A percentile compares a stretch with the other conserved stretches of the same genome.
phyloP scores from a whole-genome alignment of 306 rosid species.

The Inga oerstediana region DNA sequence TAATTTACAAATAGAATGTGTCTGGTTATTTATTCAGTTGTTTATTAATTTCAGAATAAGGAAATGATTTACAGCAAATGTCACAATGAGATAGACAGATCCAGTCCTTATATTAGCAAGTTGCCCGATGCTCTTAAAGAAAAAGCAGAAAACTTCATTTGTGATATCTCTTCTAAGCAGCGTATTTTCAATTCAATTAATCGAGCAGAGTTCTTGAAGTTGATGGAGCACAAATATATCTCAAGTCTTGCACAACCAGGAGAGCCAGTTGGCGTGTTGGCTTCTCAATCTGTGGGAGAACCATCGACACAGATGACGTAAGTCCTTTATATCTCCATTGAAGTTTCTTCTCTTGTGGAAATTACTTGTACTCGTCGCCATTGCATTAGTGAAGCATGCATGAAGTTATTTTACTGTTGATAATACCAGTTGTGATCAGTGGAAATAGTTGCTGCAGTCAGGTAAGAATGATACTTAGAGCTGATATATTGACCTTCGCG shows the following conservation, averaged over 20 bases:
- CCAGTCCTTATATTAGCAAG: constrained; percentile 64
- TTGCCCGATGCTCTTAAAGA: constrained; percentile 68
- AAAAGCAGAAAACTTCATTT: constrained; percentile 55
- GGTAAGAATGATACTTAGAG: constrained; percentile 1
- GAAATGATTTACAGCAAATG: constrained; percentile 63
- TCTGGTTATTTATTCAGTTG: constrained; percentile 28
- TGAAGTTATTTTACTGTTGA: not conserved
- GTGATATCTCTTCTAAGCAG: constrained; percentile 38
- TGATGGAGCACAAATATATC: constrained; percentile 89
- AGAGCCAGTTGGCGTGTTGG: constrained; percentile 96
- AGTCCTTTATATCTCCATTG: constrained; percentile 27
- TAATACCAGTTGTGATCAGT: constrained; percentile 6
- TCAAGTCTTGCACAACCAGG: constrained; percentile 93
- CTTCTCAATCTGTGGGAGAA: constrained; percentile 95
- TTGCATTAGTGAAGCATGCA: constrained; percentile 3
- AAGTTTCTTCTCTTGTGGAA: not conserved
- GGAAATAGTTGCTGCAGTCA: constrained; percentile 14
- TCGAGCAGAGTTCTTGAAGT: constrained; percentile 59
- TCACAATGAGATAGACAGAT: constrained; percentile 57
- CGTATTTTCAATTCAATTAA: constrained; percentile 39
- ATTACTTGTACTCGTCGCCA: not conserved
- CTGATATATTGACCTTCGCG: not conserved
- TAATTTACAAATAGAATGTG: constrained; percentile 25
- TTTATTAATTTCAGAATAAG: constrained; percentile 67
- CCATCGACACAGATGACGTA: constrained; percentile 99